These are phyloP conservation scores for Trametes sanguinea DNA, from an alignment of 768 basidiomycete genomes.

Conservation along the genomic window DNA sequence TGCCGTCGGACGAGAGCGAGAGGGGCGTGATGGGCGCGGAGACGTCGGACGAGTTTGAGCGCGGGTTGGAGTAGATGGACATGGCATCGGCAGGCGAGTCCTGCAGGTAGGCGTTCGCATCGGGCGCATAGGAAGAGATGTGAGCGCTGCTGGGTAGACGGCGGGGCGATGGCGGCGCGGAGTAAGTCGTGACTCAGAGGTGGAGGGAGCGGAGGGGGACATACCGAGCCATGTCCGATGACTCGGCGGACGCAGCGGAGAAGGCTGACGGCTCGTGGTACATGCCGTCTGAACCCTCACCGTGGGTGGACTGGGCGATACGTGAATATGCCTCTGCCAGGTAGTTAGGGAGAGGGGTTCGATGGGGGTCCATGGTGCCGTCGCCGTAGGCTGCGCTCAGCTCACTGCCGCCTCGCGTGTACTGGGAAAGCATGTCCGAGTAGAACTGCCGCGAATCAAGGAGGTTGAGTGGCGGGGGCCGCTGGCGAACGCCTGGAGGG, in stretches of 20 bases:
- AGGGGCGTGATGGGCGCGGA: conserved; percentile 27
- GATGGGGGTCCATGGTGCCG: neutral
- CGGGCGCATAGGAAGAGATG: neutral
- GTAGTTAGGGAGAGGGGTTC: conserved; percentile 21
- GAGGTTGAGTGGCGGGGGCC: conserved; percentile 24
- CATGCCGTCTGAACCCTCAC: neutral
- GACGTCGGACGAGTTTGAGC: conserved; percentile 20
- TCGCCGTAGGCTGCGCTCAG: neutral
- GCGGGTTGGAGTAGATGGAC: conserved; percentile 17
- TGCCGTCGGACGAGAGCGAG: conserved; percentile 3
- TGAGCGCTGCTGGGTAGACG: neutral
- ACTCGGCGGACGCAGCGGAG: neutral
- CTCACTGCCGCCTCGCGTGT: neutral
- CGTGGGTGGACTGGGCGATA: neutral
- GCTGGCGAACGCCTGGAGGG: conserved; percentile 3
- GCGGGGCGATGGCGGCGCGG: neutral
- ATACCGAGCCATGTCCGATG: conserved; percentile 13
- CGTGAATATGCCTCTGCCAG: conserved; percentile 23
- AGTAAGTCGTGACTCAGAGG: neutral
- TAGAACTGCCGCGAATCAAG: conserved; percentile 5
- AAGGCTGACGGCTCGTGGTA: conserved; percentile 10
- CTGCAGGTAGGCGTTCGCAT: conserved; percentile 1
- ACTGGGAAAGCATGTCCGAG: conserved; percentile 1
- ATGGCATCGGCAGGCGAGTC: conserved; percentile 12
- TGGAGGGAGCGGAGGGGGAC: conserved; percentile 3